These are phyloP conservation scores for Sphenostylis stenocarpa DNA, from an alignment of 306 rosid species.

Conservation along the genomic window DNA sequence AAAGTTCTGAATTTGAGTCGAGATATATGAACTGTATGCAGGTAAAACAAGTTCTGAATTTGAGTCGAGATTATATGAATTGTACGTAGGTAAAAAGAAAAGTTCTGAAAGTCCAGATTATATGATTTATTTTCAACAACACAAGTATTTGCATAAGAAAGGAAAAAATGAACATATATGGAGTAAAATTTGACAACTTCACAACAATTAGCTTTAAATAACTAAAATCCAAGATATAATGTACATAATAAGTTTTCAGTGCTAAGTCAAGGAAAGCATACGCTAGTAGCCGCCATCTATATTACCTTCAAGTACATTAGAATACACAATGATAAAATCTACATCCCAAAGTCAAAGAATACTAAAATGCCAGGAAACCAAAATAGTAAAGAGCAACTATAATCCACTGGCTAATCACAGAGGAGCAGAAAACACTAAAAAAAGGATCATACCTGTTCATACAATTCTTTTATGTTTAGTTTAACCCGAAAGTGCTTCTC, in stretches of 20 bases:
- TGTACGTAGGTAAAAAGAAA: background rate
- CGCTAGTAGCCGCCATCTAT: background rate
- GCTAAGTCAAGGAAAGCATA: background rate
- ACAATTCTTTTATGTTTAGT: slow-evolving; percentile 45
- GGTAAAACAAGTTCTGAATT: background rate
- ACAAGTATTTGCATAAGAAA: background rate
- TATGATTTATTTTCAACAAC: slow-evolving; percentile 1
- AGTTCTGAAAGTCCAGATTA: background rate
- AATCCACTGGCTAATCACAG: background rate
- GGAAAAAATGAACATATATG: background rate
- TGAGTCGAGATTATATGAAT: background rate
- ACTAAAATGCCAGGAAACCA: background rate
- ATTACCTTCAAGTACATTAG: background rate
- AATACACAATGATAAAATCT: slow-evolving; percentile 1
- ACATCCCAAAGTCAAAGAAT: background rate
- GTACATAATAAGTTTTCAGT: background rate
- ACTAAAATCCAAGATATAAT: background rate
- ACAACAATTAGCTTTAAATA: background rate
- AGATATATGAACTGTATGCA: background rate
- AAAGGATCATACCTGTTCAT: slow-evolving; percentile 56
- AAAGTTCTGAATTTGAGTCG: background rate
- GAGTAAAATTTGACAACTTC: background rate
- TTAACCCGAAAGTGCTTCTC: slow-evolving; percentile 57
- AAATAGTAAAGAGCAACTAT: background rate
- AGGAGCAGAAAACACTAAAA: background rate